A percentile compares a stretch with the other conserved stretches of the same genome.
Evolutionary conservation across 2,329 filamentous ascomycete species (phyloP).

Genomic region (Talaromyces sp.): DNA sequence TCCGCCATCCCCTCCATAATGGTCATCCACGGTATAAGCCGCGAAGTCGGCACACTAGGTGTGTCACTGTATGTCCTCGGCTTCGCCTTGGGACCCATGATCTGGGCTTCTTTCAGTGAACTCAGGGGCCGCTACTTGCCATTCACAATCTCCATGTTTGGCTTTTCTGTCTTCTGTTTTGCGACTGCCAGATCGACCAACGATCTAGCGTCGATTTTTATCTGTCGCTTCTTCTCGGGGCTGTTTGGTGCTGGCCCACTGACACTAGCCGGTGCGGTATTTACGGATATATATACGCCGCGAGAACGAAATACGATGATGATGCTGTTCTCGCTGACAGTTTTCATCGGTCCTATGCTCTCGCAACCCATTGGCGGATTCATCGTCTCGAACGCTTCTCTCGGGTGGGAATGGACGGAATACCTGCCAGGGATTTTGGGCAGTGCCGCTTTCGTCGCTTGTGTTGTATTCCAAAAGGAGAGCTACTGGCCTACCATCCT

Average conservation of each 20-base stretch:
- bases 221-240: constrained; percentile 62
- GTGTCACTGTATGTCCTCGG: constrained; percentile 62
- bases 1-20: constrained; percentile 15
- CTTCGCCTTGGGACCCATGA: constrained; percentile 57
- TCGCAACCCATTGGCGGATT: constrained; percentile 34
- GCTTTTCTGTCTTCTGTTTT: constrained; percentile 62
- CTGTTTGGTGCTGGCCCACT: constrained; percentile 61
- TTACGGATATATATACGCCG: constrained; percentile 62
- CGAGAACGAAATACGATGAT: constrained; percentile 59
- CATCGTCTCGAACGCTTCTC: constrained; percentile 26
- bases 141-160: constrained; percentile 49
- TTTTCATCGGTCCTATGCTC: constrained; percentile 47
- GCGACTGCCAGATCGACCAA: constrained; percentile 51
- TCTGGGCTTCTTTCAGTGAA: constrained; percentile 60
- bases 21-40: constrained; percentile 31
- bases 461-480: constrained; percentile 42
- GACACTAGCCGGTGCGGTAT: constrained; percentile 66
- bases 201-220: constrained; percentile 54
- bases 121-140: constrained; percentile 60
- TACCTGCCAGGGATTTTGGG: constrained; percentile 47
- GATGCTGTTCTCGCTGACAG: constrained; percentile 45
- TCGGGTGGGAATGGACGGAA: constrained; percentile 53
- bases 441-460: constrained; percentile 29
- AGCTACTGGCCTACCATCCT: constrained; percentile 47
- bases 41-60: constrained; percentile 51